These are phyloP conservation scores for Heracleum sosnowskyi DNA, from an alignment of 129 eudicot genomes.

Conservation along the genomic window DNA sequence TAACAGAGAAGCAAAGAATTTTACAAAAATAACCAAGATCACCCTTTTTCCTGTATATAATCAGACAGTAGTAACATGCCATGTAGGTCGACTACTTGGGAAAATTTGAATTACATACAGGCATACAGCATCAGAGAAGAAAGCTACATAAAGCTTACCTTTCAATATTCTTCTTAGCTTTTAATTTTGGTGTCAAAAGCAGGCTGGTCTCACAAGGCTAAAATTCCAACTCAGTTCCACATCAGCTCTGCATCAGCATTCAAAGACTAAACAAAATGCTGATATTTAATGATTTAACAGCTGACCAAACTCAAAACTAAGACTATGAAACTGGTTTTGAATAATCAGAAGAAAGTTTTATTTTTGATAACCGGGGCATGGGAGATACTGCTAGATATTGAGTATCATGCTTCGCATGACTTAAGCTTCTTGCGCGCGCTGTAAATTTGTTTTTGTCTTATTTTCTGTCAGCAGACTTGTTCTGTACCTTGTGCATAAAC, in stretches of 20 bases:
- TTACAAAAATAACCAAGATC: not conserved
- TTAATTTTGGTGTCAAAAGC: not conserved
- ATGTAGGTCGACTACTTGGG: not conserved
- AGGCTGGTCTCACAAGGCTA: conserved; percentile 9
- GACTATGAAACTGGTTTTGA: no score
- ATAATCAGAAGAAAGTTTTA: no score
- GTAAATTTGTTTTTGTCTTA: no score
- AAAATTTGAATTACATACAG: not conserved
- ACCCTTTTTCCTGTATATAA: not conserved
- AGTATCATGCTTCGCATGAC: no score
- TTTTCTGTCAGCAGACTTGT: no score
- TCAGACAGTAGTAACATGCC: not conserved
- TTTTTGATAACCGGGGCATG: no score
- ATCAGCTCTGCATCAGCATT: conserved; percentile 9
- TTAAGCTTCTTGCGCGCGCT: no score
- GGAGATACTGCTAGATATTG: no score
- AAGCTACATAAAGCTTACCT: not conserved
- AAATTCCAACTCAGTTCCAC: conserved; percentile 17
- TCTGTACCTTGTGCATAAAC: no score
- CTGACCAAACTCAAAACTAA: not conserved
- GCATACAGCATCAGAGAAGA: not conserved
- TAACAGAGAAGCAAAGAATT: not conserved
- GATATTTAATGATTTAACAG: not conserved
- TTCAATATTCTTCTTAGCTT: not conserved
- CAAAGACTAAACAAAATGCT: not conserved